Percentiles rank a stretch among this genome's conserved stretches.
phyloP scores from a whole-genome alignment of 2,329 filamentous ascomycete species.

The Clarireedia hainanense region DNA sequence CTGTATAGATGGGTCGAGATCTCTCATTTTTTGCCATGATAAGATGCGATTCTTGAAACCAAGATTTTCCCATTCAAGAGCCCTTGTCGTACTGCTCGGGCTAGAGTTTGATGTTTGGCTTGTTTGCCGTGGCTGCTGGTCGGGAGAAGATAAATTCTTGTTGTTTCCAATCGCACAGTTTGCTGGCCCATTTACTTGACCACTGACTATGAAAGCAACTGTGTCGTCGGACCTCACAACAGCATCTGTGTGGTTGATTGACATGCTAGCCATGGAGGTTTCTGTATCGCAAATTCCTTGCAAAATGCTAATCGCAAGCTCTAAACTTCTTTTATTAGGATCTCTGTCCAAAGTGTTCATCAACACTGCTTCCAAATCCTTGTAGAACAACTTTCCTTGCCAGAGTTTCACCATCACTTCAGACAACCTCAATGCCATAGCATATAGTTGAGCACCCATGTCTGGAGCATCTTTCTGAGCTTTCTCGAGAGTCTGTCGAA shows the following conservation, averaged over 20 bases:
- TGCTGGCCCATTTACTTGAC: neutral
- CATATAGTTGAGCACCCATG: neutral
- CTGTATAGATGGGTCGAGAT: neutral
- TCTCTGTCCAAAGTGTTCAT: slow-evolving; percentile 1
- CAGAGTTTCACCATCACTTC: neutral
- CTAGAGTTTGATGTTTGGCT: neutral
- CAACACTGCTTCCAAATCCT: neutral
- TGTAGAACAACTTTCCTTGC: neutral
- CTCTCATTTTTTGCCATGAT: neutral
- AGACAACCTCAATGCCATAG: neutral
- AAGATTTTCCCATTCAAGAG: neutral
- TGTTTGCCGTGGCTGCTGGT: neutral
- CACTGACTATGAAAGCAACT: neutral
- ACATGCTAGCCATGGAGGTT: neutral
- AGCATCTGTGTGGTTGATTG: neutral
- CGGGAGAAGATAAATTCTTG: too few relatives aligned
- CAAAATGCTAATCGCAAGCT: neutral
- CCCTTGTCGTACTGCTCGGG: neutral
- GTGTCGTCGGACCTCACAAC: neutral
- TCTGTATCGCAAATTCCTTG: neutral
- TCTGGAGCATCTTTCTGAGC: neutral
- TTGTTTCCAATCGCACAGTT: too few relatives aligned
- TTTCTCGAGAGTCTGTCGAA: neutral
- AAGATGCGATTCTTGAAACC: neutral
- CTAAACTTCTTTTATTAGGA: neutral